These are phyloP conservation scores for Neofusicoccum laricinum DNA, from an alignment of 2,329 filamentous ascomycete species.

Conservation along the genomic window DNA sequence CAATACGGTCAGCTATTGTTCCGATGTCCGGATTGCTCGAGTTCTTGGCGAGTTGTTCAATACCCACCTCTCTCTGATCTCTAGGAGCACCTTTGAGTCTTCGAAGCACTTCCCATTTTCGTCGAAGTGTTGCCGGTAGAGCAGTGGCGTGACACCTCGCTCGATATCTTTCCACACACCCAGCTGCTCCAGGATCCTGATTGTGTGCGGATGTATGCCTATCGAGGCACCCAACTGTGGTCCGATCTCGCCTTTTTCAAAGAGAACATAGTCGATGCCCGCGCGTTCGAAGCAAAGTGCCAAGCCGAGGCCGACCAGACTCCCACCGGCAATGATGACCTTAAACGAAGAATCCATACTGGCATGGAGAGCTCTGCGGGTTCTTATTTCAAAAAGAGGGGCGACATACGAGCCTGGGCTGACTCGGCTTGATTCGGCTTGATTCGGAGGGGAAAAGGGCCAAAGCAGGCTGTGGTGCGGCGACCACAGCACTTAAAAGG, in stretches of 20 bases:
- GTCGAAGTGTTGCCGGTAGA: neutral
- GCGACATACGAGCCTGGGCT: too few relatives aligned
- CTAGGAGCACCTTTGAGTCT: neutral
- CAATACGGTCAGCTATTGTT: neutral
- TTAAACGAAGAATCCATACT: neutral
- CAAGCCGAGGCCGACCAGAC: constrained; percentile 19
- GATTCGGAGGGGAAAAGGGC: too few relatives aligned
- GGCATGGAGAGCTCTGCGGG: too few relatives aligned
- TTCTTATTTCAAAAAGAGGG: too few relatives aligned
- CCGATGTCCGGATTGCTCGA: too few relatives aligned
- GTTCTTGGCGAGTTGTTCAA: neutral
- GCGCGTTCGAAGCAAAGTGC: constrained; percentile 20
- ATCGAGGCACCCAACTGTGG: constrained; percentile 24
- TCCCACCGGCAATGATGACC: constrained; percentile 14
- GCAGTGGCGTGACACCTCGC: neutral
- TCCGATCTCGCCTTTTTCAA: constrained; percentile 23
- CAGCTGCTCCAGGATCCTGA: constrained; percentile 26
- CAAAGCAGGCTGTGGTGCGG: too few relatives aligned
- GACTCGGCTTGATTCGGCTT: too few relatives aligned
- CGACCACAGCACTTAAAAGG: too few relatives aligned
- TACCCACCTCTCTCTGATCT: neutral
- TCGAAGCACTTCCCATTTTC: neutral
- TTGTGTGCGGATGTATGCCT: constrained; percentile 21
- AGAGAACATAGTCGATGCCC: constrained; percentile 23
- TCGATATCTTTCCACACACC: constrained; percentile 13